Percentiles rank a stretch among this genome's conserved stretches.
Evolutionary conservation across 106 monocot species (phyloP).

Genomic region (Apostasia ramifera): DNA sequence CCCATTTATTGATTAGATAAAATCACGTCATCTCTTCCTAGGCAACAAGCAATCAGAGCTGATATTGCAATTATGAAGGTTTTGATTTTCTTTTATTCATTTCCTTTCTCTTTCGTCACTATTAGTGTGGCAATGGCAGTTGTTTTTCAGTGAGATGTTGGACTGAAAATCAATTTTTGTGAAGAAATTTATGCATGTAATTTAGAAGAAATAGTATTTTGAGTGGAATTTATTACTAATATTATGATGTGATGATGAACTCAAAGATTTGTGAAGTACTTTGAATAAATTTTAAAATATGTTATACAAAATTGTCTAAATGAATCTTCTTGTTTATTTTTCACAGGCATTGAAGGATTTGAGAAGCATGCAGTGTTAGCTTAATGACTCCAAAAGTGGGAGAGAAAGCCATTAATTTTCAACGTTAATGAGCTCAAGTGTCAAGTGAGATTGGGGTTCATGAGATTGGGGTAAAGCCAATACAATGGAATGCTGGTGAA

Average conservation of each 20-base stretch:
- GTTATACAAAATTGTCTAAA: neutral
- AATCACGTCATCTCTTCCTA: too few relatives aligned
- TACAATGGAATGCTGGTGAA: slow-evolving; percentile 42
- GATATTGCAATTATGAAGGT: too few relatives aligned
- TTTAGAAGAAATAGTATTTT: too few relatives aligned
- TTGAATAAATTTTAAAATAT: neutral
- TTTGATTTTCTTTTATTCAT: too few relatives aligned
- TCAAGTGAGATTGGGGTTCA: slow-evolving; percentile 18
- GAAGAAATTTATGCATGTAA: too few relatives aligned
- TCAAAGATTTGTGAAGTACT: neutral
- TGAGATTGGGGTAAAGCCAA: slow-evolving; percentile 25
- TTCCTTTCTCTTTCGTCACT: too few relatives aligned
- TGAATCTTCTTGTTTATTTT: neutral
- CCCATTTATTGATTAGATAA: too few relatives aligned
- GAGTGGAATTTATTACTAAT: neutral
- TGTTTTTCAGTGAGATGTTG: too few relatives aligned
- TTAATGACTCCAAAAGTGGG: slow-evolving; percentile 1
- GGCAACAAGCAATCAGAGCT: too few relatives aligned
- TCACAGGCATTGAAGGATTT: neutral
- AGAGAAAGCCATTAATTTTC: slow-evolving; percentile 36
- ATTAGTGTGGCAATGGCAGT: too few relatives aligned
- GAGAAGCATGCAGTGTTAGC: slow-evolving; percentile 8
- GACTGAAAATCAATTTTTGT: too few relatives aligned
- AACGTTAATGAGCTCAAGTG: slow-evolving; percentile 41
- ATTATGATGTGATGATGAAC: neutral